phyloP scores from a whole-genome alignment of 768 basidiomycete genomes.

The Trametes meyenii region DNA sequence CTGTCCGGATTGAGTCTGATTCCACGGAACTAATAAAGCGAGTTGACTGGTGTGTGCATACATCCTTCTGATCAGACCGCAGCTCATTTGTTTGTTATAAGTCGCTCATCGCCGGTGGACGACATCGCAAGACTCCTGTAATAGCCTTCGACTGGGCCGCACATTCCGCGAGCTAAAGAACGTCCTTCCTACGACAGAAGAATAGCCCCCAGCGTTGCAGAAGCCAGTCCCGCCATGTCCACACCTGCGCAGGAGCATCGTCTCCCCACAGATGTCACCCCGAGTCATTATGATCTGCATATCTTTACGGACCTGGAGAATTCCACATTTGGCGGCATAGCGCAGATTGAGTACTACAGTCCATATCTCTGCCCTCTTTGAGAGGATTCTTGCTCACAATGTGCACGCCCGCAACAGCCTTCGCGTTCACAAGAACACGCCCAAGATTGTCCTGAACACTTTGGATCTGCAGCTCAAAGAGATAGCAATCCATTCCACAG shows the following conservation, averaged over 20 bases:
- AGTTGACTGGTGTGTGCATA: too few species aligned
- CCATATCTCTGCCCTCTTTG: not conserved
- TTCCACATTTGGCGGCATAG: conserved; percentile 76
- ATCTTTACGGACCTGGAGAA: conserved; percentile 81
- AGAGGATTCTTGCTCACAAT: not conserved
- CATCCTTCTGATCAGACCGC: too few species aligned
- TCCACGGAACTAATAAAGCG: too few species aligned
- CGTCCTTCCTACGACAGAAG: too few species aligned
- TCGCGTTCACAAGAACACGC: conserved; percentile 63
- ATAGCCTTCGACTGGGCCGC: too few species aligned
- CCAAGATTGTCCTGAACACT: conserved; percentile 67
- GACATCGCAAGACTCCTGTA: too few species aligned
- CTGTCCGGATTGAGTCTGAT: too few species aligned
- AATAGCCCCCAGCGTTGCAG: too few species aligned
- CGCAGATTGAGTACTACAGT: conserved; percentile 70
- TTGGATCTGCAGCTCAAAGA: conserved; percentile 61
- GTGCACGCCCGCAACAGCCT: conserved; percentile 46
- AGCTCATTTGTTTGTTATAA: too few species aligned
- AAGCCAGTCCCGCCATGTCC: too few species aligned
- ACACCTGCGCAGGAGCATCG: conserved; percentile 41
- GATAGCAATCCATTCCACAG: conserved; percentile 55
- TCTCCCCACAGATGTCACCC: conserved; percentile 68
- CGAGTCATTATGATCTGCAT: conserved; percentile 77
- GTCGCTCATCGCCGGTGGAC: too few species aligned
- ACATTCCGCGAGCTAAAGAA: too few species aligned